Base-by-base conservation (phyloP, 495 filamentous ascomycete genomes). In the Trichoderma erinaceum region DNA sequence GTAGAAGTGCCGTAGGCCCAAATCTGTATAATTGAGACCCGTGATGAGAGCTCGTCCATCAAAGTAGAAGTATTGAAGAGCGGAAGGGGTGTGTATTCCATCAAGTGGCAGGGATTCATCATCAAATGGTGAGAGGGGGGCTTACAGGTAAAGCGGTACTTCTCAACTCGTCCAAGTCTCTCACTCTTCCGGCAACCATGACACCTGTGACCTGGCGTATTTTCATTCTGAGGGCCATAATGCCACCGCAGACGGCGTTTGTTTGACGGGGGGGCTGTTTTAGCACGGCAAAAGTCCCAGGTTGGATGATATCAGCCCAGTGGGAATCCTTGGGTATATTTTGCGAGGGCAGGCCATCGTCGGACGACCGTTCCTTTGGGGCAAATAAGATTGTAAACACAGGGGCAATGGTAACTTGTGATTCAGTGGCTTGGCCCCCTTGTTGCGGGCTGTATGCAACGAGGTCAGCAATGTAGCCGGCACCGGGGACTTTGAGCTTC, bases 171-270 rank as follows among this genome's bases (percentile, higher is more conserved):
- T 68, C 77, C 43, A 90, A 68, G 77, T 91, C 89, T n/a, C 89
- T 78, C 1, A 88, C 83, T 38, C 88, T 74, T 0, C 89, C 89
- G 67, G 82, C 78, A 0, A 89, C 84, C 23, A 91, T 77, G 4
- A 85, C 81, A 15, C 77, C 86, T 66, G 74, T 75, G 0, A 83
- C 82, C 1, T 76, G 83, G 0, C 85, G 75, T 8, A 75, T 68
- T 67, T 83, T 84, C 83, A 90, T 87, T 29, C 88, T 76, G 15
- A 81, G 77, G 1, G 87, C 89, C 80, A 90, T 88, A 67, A 91
- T 89, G 2, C 87, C 88, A 41, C 89, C 89, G 0, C 89, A 76
- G 13, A 88, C 83, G 12, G 88, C 89, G 72, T 85, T 88, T 35
- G 80, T 78, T 74, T 89, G 87, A 7, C 78, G 78, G 8, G 73